Conservation (phyloP, 768 basidiomycete genomes). For the Mycena sanguinolenta region DNA sequence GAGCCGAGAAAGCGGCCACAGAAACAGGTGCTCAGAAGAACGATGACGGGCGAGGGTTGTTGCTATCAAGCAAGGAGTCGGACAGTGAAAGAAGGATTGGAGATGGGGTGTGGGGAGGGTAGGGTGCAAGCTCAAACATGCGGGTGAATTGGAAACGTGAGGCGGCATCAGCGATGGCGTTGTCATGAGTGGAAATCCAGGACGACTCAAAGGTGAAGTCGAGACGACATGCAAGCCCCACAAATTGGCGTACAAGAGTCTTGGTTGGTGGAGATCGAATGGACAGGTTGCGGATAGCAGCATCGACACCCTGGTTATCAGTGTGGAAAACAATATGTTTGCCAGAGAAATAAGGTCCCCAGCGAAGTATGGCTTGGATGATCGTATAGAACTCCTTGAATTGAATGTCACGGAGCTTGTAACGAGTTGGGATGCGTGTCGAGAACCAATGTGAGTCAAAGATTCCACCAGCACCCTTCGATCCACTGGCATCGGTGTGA, state of each 20-base stretch:
- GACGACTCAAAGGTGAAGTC: background rate
- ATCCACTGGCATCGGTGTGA: too few species aligned
- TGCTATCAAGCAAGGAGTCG: background rate
- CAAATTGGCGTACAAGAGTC: background rate
- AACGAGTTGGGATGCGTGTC: background rate
- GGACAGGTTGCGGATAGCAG: background rate
- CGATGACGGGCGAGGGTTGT: slow-evolving; percentile 2
- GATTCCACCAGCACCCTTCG: background rate
- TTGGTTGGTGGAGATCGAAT: background rate
- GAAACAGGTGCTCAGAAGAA: background rate
- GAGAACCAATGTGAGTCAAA: background rate
- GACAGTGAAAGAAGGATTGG: background rate
- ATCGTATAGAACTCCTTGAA: background rate
- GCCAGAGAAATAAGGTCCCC: too few species aligned
- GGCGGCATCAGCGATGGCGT: background rate
- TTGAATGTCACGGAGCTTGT: background rate
- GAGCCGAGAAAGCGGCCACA: background rate
- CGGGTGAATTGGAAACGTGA: background rate
- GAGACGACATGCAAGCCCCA: background rate
- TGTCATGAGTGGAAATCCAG: background rate
- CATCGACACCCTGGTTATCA: slow-evolving; percentile 1
- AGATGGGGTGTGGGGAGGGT: background rate
- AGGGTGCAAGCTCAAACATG: background rate
- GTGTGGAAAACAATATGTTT: too few species aligned
- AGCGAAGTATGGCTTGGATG: too few species aligned